Percentiles rank a stretch among this genome's conserved stretches.
These are phyloP conservation scores for Pinus albicaulis DNA, from an alignment of 75 land plant genomes.

Conservation along the genomic window DNA sequence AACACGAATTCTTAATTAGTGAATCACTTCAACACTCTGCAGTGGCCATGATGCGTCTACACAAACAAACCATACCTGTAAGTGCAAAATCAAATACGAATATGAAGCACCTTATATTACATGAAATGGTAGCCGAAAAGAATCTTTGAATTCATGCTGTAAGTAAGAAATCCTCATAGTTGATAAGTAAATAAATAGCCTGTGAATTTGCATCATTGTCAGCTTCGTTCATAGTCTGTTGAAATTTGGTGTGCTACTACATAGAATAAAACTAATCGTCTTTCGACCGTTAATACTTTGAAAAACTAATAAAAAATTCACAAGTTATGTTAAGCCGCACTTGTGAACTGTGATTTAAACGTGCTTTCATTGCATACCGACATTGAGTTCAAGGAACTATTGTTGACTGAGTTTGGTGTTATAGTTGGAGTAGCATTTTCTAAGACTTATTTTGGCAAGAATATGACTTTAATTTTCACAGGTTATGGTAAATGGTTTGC, in stretches of 20 bases:
- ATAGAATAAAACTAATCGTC: constrained; percentile 5
- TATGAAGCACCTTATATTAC: not conserved
- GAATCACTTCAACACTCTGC: constrained; percentile 96
- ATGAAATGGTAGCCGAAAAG: not conserved
- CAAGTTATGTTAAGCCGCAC: no score
- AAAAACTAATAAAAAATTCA: no score
- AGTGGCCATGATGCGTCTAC: no score
- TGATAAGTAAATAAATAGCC: constrained; percentile 92
- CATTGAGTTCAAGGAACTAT: no score
- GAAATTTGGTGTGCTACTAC: constrained; percentile 96
- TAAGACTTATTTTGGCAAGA: not conserved
- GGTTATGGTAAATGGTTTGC: constrained; percentile 99
- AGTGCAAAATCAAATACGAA: not conserved
- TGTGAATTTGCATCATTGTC: constrained; percentile 91
- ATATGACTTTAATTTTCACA: constrained; percentile 12
- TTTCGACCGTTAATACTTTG: not conserved
- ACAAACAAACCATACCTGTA: not conserved
- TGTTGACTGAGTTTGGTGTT: no score
- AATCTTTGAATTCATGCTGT: not conserved
- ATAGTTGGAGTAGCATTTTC: no score
- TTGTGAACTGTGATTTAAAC: no score
- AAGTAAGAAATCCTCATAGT: constrained; percentile 66
- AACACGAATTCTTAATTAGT: constrained; percentile 82
- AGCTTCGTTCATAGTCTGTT: constrained; percentile 95
- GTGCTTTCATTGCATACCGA: no score